These are phyloP conservation scores for Avena insularis DNA, from an alignment of 176 grass and related monocot genomes.

Conservation along the genomic window DNA sequence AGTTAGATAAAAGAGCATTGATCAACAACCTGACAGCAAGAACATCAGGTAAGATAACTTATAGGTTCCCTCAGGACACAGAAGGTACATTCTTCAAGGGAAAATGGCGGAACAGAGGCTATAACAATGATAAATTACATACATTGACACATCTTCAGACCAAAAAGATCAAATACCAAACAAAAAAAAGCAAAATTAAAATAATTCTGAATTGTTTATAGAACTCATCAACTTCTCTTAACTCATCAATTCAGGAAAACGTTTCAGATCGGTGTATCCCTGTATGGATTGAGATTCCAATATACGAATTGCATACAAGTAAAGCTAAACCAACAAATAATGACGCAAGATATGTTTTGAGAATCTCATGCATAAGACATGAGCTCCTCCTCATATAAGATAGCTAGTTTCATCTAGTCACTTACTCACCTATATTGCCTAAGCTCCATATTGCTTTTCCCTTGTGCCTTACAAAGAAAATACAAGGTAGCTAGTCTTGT, in stretches of 20 bases:
- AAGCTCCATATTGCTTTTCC: constrained; percentile 3
- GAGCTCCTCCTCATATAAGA: neutral
- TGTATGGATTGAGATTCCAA: neutral
- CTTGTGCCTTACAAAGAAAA: neutral
- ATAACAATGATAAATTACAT: neutral
- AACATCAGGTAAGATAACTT: neutral
- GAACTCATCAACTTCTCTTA: constrained; percentile 13
- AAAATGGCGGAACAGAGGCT: neutral
- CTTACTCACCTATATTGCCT: neutral
- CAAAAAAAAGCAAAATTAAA: neutral
- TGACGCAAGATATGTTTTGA: neutral
- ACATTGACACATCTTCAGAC: neutral
- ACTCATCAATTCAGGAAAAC: neutral
- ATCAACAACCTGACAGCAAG: constrained; percentile 15
- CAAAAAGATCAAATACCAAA: neutral
- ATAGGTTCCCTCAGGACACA: neutral
- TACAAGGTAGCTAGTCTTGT: neutral
- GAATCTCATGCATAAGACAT: neutral
- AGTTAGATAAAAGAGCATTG: constrained; percentile 16
- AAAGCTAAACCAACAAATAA: neutral
- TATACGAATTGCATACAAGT: neutral
- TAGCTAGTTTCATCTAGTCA: neutral
- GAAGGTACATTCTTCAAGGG: neutral
- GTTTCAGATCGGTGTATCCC: neutral
- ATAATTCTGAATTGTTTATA: neutral